Evolutionary conservation across 2,329 filamentous ascomycete genomes (phyloP), one percentile per base, ranked within the genome.

Genomic region (Bertia moriformis): DNA sequence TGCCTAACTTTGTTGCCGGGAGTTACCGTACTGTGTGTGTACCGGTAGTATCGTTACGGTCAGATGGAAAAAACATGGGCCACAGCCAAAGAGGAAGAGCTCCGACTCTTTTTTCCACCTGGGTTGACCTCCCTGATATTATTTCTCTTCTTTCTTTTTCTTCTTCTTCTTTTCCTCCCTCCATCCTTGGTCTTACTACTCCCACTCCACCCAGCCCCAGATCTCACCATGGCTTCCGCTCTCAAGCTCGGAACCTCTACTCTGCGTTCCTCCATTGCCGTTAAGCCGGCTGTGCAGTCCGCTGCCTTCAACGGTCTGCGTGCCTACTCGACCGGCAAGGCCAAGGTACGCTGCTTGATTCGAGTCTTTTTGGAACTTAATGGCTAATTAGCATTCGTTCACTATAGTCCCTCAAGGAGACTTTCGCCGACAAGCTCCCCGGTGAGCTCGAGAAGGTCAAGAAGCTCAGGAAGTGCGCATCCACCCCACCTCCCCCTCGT

Each of bases 391-490:
- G 12, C 32, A 12, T 37, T 24, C 35, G 29, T 43, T 46, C 38
- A 47, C 20, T 27, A 19, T 45, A 98, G 91, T 87, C 87, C 52
- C 69, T 98, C 60, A 98, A 98, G 74, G 91, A 98, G 64, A 89
- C 87, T 60, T 96, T 98, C 64, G 89, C 89, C 60, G 88, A 91
- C 63, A 82, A 89, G 58, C 73, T 98, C 46, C 91, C 91, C 53
- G 86, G 80, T 62, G 93, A 96, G 78, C 82, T 95, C 59, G 91
- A 98, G 70, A 85, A 96, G 78, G 87, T 98, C 73, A 98, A 98
- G 85, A 79, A 86, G 65, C 80, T 98, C 57, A 78, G 86, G 65
- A 95, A 95, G 86, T 93, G n/a, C n/a, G n/a, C n/a, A n/a, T n/a
- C n/a, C 71, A 61, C 41, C 33, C 40, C 39, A 44, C 32, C 44